Evolutionary conservation across 345 rosid species (phyloP), one percentile per base, ranked within the genome.

Genomic region (Camelina hispida): DNA sequence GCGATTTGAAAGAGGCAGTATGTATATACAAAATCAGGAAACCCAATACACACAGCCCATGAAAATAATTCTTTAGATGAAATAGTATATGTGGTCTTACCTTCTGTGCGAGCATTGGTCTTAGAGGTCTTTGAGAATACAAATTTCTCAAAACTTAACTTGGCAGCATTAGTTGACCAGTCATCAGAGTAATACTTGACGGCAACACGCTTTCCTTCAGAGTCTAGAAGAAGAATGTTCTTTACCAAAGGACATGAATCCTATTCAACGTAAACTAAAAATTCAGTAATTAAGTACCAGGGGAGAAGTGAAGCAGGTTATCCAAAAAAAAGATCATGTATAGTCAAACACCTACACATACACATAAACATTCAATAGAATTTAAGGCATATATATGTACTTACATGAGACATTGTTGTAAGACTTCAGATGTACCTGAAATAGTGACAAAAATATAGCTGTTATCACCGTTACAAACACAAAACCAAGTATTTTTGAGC

Each of bases 141-240:
- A 40, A 72, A 77, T 59, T 94, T 91, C 47, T 94, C 97, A 69
- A 88, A 94, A 68, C 83, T 87, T 71, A 89, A 76, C 70, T 88
- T 91, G 18, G 93, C 73, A 75, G 69, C 79, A 81, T 91, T 87
- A 35, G 97, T 91, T 16, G 93, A 81, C 96, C 97, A 89, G 22
- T 91, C 97, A 84, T 94, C 96, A 0, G 97, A 86, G 81, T 82
- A 94, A 62, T 94, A 94, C 76, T 85, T 94, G 72, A 88, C 88
- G 1, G 95, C 96, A 35, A 94, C 88, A 55, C 97, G 98, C 75
- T 90, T 94, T 61, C 97, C 98, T 81, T 94, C 95, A 25, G 98
- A 88, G 74, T 94, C 98, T 23, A 94, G 87, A 75, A 94, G 83
- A 68, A 94, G 91, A 85, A 91, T 86, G 83, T 90, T 94, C 79